These are phyloP conservation scores for Aristolochia fimbriata DNA, from an alignment of 164 flowering plant genomes.

Conservation along the genomic window DNA sequence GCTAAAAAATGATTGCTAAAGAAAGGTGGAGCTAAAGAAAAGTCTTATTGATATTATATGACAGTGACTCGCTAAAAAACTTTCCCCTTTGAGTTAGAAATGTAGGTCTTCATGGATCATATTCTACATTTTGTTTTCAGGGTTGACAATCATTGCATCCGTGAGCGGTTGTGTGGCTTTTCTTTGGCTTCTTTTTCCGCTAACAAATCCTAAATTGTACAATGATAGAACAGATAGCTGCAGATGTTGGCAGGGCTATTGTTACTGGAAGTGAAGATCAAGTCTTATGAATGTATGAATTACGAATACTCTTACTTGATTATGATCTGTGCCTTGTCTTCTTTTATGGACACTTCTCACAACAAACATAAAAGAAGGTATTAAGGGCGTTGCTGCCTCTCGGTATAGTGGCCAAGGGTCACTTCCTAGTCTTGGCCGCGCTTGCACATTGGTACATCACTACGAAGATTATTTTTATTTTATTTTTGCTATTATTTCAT, in stretches of 20 bases:
- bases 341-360: too few relatives aligned
- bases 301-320: too few relatives aligned
- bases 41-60: too few relatives aligned
- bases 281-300: not conserved
- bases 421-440: too few relatives aligned
- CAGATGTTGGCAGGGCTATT: constrained; percentile 66
- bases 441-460: too few relatives aligned
- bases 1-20: not conserved
- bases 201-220: constrained; percentile 49
- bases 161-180: constrained; percentile 43
- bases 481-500: too few relatives aligned
- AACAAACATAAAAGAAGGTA: too few relatives aligned
- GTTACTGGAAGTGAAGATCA: constrained; percentile 32
- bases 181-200: constrained; percentile 53
- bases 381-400: too few relatives aligned
- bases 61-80: too few relatives aligned
- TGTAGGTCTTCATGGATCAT: not conserved
- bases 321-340: too few relatives aligned
- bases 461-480: too few relatives aligned
- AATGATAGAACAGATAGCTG: constrained; percentile 45
- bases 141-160: constrained; percentile 23
- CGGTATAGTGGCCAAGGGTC: too few relatives aligned
- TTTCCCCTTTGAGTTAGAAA: not conserved
- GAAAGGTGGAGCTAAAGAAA: not conserved
- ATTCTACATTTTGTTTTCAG: not conserved